Evolutionary conservation across 2,329 filamentous ascomycete species (phyloP).

Genomic region (Macrophomina pseudophaseolina): DNA sequence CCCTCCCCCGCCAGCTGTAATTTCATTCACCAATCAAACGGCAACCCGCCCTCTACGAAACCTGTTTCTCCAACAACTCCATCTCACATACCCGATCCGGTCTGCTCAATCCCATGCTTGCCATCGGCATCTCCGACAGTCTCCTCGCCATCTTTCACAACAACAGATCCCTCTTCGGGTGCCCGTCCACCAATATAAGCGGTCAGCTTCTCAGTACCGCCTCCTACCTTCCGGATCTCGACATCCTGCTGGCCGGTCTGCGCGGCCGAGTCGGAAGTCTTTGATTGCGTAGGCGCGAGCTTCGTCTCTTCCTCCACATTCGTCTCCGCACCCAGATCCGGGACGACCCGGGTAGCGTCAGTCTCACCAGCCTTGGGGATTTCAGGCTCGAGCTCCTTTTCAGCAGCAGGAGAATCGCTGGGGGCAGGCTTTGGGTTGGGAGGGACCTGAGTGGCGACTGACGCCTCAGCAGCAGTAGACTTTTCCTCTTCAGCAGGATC

Average conservation of each 20-base stretch:
- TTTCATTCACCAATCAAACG: neutral
- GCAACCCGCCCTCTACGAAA: neutral
- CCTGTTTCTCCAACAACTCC: neutral
- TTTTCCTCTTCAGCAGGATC: slow-evolving; percentile 2
- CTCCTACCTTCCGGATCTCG: slow-evolving; percentile 31
- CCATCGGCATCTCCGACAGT: slow-evolving; percentile 9
- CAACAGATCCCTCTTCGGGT: slow-evolving; percentile 39
- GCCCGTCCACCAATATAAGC: slow-evolving; percentile 37
- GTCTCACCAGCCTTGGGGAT: slow-evolving; percentile 5
- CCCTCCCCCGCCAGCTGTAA: too few relatives aligned
- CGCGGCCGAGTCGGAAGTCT: slow-evolving; percentile 28
- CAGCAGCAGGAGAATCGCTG: neutral
- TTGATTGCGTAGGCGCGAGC: neutral
- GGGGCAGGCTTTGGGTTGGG: slow-evolving; percentile 20
- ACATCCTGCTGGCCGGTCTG: slow-evolving; percentile 37
- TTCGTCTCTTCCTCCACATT: slow-evolving; percentile 3
- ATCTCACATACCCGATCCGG: neutral
- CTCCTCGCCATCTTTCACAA: slow-evolving; percentile 36
- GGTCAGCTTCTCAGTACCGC: slow-evolving; percentile 36
- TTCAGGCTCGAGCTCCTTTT: neutral
- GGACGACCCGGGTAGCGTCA: neutral
- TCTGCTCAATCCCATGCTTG: slow-evolving; percentile 12
- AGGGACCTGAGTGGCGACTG: slow-evolving; percentile 23
- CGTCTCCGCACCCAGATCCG: neutral
- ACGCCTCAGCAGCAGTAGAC: neutral